These are phyloP conservation scores for Talaromyces sp. DNA, from an alignment of 2,329 filamentous ascomycete genomes.

Conservation along the genomic window DNA sequence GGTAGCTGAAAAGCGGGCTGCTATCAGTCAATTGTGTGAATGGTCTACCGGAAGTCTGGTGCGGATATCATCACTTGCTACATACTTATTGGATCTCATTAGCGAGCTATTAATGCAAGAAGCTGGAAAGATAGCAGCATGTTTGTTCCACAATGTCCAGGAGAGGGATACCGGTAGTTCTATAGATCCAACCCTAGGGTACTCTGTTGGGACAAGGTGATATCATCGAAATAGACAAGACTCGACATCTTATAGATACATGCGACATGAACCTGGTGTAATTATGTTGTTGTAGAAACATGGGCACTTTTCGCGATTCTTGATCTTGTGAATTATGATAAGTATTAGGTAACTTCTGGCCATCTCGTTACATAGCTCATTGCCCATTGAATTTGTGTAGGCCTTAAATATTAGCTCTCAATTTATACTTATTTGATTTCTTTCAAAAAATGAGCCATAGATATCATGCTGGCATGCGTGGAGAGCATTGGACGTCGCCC, in stretches of 20 bases:
- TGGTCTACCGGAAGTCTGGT: not conserved
- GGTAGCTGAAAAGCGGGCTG: not conserved
- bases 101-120: not conserved
- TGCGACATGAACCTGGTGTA: not conserved
- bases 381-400: not conserved
- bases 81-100: not conserved
- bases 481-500: slow-evolving; percentile 50
- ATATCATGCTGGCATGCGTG: slow-evolving; percentile 49
- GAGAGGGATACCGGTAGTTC: not conserved
- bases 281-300: not conserved
- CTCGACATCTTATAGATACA: not conserved
- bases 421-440: too few relatives aligned
- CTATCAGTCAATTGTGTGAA: not conserved
- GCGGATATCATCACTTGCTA: not conserved
- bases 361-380: not conserved
- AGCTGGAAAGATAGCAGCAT: not conserved
- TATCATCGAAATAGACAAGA: not conserved
- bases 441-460: slow-evolving; percentile 46
- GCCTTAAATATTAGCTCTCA: not conserved
- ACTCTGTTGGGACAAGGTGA: not conserved
- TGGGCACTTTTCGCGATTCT: not conserved
- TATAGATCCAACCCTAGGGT: not conserved
- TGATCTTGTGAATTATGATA: not conserved
- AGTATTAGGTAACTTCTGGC: not conserved
- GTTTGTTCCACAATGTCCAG: not conserved